Conservation (phyloP, 441 rosid species). For the Gossypium davidsonii region DNA sequence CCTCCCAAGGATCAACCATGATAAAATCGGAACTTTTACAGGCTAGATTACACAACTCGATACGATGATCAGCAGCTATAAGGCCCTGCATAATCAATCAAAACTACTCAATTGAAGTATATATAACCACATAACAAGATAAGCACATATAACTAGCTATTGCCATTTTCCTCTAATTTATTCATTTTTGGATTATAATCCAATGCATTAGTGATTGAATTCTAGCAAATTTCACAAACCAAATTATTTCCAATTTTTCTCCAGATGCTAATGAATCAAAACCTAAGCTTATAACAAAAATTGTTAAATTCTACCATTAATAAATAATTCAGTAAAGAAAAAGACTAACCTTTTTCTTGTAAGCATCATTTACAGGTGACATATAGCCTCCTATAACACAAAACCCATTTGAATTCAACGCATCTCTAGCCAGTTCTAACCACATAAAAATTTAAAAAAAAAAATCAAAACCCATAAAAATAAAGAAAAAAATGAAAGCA, state of each 20-base stretch:
- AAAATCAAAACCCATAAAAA: neutral
- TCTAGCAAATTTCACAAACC: neutral
- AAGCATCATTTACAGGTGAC: constrained; percentile 88
- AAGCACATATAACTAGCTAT: neutral
- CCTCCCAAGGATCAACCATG: constrained; percentile 99
- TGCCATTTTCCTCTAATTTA: neutral
- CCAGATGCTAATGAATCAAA: neutral
- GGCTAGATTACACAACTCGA: constrained; percentile 63
- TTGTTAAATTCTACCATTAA: neutral
- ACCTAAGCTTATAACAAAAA: neutral
- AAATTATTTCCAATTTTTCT: neutral
- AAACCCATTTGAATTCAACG: constrained; percentile 47
- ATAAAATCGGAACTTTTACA: constrained; percentile 70
- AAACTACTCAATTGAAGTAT: neutral
- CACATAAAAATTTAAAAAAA: constrained; percentile 9
- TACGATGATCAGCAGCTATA: constrained; percentile 58
- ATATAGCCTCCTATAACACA: constrained; percentile 81
- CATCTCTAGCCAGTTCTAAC: constrained; percentile 82
- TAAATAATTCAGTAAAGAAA: neutral
- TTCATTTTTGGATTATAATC: neutral
- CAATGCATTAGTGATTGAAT: neutral
- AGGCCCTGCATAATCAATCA: constrained; percentile 51
- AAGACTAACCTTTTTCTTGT: constrained; percentile 55
- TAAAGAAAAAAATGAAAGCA: neutral
- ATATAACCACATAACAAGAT: constrained; percentile 1